Base-by-base conservation (phyloP, 257 asterid species). In the Solanum ahanhuiri region DNA sequence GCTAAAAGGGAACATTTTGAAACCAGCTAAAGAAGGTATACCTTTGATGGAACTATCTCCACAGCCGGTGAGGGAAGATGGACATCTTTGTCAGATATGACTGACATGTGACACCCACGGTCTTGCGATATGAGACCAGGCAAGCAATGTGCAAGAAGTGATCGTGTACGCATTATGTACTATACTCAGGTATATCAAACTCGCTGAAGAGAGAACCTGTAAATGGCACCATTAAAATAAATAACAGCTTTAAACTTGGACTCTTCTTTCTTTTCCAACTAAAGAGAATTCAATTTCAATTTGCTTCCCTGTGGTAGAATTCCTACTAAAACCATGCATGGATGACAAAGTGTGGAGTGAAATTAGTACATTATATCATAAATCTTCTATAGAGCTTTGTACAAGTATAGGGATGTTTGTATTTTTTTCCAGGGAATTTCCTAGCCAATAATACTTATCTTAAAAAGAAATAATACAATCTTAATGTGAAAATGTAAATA, bases 41-140 rank as follows among this genome's bases (percentile, higher is more conserved):
- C 90, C 88, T 89, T 89, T 69, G 90, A 89, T 64, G 91, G 91
- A 54, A 89, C 87, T 85, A 89, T 87, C 86, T 89, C 91, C 34
- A 89, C 91, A 82, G 90, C 91, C 10, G 89, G 91, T 54, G 89
- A 87, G 85, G 90, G 87, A 86, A 87, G 88, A 87, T 83, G 90
- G 67, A 84, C 84, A 85, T 89, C 90, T 86, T 85, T 86, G 67
- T 89, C 91, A 17, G 63, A 86, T 71, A 83, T 30, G 41, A 86
- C 76, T 51, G 88, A 77, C 64, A 82, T 31, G 73, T 89, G 87
- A 85, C 86, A 86, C 23, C 88, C 90, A 82, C 84, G 85, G 63
- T 89, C 91, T 48, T 86, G 88, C 17, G 90, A 77, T 58, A 30
- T 86, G 83, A 89, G 82, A 51, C 91, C 91, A 85, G 87, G 90